Conservation (phyloP, 257 asterid species). For the Eustoma russellianum region DNA sequence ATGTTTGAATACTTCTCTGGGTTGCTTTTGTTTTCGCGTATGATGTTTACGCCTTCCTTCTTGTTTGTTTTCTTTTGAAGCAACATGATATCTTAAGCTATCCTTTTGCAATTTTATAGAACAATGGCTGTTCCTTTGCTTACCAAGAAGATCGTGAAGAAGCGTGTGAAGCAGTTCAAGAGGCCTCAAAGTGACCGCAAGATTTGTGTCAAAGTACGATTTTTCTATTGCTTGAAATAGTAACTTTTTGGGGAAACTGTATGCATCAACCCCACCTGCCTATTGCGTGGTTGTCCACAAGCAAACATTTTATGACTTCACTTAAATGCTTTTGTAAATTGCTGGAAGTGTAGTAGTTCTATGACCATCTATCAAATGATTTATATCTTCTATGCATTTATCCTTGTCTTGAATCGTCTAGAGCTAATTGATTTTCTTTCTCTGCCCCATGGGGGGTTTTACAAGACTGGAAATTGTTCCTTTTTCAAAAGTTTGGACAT, state of each 20-base stretch:
- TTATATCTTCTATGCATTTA: neutral
- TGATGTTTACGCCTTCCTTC: neutral
- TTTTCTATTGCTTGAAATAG: neutral
- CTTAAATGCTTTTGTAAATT: neutral
- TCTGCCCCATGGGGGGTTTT: too few species aligned
- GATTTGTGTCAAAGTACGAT: slow-evolving; percentile 33
- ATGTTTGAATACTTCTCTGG: too few species aligned
- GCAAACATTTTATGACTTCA: neutral
- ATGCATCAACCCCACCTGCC: neutral
- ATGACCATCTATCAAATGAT: neutral
- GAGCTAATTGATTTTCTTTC: neutral
- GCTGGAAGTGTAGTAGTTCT: neutral
- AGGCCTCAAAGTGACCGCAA: slow-evolving; percentile 41
- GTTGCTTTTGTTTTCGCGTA: neutral
- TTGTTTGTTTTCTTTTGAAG: neutral
- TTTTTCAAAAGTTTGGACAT: too few species aligned
- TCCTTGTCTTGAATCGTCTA: neutral
- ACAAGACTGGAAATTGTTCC: too few species aligned
- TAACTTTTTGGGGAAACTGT: neutral
- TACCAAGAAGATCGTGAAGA: slow-evolving; percentile 36
- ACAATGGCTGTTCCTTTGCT: slow-evolving; percentile 42
- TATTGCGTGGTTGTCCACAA: too few species aligned
- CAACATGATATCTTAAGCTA: neutral
- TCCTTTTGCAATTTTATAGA: slow-evolving; percentile 7
- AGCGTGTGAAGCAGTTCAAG: slow-evolving; percentile 42